These are phyloP conservation scores for Fusarium newnesense DNA, from an alignment of 2,329 filamentous ascomycete species.

Conservation along the genomic window DNA sequence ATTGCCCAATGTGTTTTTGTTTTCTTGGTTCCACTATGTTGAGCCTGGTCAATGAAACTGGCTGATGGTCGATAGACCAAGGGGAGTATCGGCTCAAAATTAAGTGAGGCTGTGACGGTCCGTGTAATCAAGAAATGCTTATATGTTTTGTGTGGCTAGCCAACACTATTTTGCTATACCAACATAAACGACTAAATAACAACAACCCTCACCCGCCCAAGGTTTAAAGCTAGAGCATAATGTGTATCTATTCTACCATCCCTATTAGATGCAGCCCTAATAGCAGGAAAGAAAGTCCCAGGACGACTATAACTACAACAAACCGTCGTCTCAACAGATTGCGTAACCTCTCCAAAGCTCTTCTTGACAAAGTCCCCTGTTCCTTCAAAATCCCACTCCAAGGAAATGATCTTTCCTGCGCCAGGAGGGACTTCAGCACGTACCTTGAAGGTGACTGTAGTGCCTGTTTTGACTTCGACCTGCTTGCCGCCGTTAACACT, in stretches of 20 bases:
- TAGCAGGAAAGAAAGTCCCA: fast-evolving
- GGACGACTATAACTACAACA: fast-evolving
- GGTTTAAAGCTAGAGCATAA: fast-evolving
- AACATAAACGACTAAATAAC: background rate
- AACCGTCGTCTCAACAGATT: fast-evolving
- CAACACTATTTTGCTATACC: too few relatives aligned
- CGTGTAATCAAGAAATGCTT: too few relatives aligned
- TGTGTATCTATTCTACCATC: fast-evolving
- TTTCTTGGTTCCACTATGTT: too few relatives aligned
- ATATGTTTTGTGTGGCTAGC: too few relatives aligned
- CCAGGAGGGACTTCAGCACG: fast-evolving
- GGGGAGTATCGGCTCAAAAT: too few relatives aligned
- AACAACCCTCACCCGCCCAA: fast-evolving
- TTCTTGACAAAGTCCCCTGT: fast-evolving
- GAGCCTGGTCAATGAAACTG: too few relatives aligned
- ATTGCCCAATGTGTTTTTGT: too few relatives aligned
- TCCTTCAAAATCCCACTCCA: background rate
- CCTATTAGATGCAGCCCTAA: fast-evolving
- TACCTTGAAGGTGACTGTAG: fast-evolving
- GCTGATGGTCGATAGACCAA: too few relatives aligned
- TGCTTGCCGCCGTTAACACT: fast-evolving
- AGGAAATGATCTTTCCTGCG: fast-evolving
- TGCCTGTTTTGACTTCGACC: fast-evolving
- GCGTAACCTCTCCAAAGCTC: fast-evolving
- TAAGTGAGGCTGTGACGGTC: too few relatives aligned